Percentiles rank a stretch among this genome's conserved stretches.
Conservation (phyloP, 306 rosid genomes). For the Corylus americana region DNA sequence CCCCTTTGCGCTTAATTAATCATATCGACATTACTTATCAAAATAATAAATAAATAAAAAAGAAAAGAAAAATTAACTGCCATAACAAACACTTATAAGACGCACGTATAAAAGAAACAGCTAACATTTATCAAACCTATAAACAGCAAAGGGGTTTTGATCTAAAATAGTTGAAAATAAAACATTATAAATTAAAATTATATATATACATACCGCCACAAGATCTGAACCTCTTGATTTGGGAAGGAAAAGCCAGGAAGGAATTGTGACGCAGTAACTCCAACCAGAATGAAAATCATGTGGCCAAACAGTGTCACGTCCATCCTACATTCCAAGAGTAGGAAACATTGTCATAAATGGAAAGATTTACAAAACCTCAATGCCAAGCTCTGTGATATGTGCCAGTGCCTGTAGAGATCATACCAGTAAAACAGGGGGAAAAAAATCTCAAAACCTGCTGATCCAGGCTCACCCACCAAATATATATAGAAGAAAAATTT, state of each 20-base stretch:
- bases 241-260: slow-evolving; percentile 68
- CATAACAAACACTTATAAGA: neutral
- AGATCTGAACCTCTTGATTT: slow-evolving; percentile 63
- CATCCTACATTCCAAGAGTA: slow-evolving; percentile 46
- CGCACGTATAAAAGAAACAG: neutral
- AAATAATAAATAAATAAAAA: no score
- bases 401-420: neutral
- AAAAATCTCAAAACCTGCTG: neutral
- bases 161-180: neutral
- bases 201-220: slow-evolving; percentile 50
- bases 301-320: slow-evolving; percentile 71
- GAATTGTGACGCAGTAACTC: slow-evolving; percentile 75
- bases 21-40: no score
- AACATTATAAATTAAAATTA: neutral
- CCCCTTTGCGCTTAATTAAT: no score
- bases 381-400: neutral
- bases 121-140: neutral
- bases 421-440: neutral
- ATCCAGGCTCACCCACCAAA: neutral
- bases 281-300: slow-evolving; percentile 66
- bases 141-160: neutral
- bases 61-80: neutral
- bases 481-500: neutral
- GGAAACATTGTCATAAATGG: neutral
- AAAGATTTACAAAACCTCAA: slow-evolving; percentile 2